These are phyloP conservation scores for Aureoboletus auriporus DNA, from an alignment of 768 basidiomycete genomes.

Conservation along the genomic window DNA sequence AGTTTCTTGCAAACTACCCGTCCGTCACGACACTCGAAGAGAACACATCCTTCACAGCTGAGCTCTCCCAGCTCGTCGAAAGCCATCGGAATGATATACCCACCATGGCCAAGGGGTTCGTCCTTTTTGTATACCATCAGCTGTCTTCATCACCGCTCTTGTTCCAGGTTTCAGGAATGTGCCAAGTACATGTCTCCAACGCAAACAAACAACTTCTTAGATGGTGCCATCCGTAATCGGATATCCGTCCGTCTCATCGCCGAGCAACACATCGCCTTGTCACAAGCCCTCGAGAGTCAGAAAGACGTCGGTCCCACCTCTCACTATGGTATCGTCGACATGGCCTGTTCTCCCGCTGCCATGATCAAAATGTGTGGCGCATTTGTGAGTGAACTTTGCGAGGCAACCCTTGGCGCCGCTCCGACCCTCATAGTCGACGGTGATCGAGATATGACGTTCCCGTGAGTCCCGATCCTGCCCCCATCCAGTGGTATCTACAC, in stretches of 20 bases:
- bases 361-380: constrained; percentile 79
- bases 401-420: constrained; percentile 73
- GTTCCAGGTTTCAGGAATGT: constrained; percentile 76
- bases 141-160: background rate
- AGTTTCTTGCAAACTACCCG: constrained; percentile 63
- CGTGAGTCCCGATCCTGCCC: constrained; percentile 49
- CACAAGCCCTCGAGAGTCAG: constrained; percentile 55
- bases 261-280: constrained; percentile 86
- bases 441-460: constrained; percentile 63
- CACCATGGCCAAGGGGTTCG: constrained; percentile 83
- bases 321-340: constrained; percentile 72
- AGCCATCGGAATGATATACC: constrained; percentile 86
- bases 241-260: constrained; percentile 87
- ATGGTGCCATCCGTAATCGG: constrained; percentile 80
- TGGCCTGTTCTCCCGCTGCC: constrained; percentile 61
- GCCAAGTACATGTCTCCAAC: constrained; percentile 76
- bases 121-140: constrained; percentile 9
- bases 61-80: constrained; percentile 68
- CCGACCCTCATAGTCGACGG: constrained; percentile 73
- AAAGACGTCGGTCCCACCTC: constrained; percentile 27
- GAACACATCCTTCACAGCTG: constrained; percentile 63
- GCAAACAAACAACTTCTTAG: constrained; percentile 77
- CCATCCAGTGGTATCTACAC: no score
- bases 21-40: constrained; percentile 62
- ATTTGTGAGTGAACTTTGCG: constrained; percentile 82